Percentiles rank a stretch among this genome's conserved stretches.
These are phyloP conservation scores for Pichia sp. DNA, from an alignment of 1,139 yeast genomes.

Conservation along the genomic window DNA sequence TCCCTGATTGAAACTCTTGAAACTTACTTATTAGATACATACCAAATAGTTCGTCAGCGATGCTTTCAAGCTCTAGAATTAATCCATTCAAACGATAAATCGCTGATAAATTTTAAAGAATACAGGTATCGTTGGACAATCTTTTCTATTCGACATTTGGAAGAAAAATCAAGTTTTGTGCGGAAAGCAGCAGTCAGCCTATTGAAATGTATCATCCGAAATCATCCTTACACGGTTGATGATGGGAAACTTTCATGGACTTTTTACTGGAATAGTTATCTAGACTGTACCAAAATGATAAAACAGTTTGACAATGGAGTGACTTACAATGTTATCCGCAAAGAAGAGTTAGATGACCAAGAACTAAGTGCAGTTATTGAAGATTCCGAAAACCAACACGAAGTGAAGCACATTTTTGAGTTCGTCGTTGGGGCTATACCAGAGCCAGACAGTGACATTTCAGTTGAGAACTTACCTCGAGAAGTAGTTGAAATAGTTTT, in stretches of 20 bases:
- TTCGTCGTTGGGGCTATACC: constrained; percentile 6
- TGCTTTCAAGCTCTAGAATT: constrained; percentile 60
- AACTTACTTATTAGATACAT: constrained; percentile 75
- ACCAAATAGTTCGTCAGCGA: constrained; percentile 82
- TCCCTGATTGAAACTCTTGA: constrained; percentile 67
- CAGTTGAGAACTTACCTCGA: constrained; percentile 28
- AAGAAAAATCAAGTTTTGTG: constrained; percentile 80
- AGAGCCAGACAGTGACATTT: constrained; percentile 20
- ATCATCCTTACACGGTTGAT: constrained; percentile 82
- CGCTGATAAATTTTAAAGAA: constrained; percentile 59
- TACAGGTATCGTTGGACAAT: constrained; percentile 50
- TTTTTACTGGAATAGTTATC: constrained; percentile 17
- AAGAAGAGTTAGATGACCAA: constrained; percentile 19
- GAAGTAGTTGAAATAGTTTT: constrained; percentile 27
- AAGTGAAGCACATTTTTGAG: constrained; percentile 26
- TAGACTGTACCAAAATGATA: constrained; percentile 6
- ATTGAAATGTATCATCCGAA: constrained; percentile 61
- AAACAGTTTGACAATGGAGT: constrained; percentile 9
- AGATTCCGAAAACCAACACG: constrained; percentile 4
- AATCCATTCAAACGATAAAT: constrained; percentile 57
- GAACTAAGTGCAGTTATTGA: constrained; percentile 12
- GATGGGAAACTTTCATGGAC: constrained; percentile 56
- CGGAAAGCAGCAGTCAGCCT: constrained; percentile 78
- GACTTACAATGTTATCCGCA: constrained; percentile 9
- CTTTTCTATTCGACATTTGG: constrained; percentile 70